phyloP scores from a whole-genome alignment of 768 basidiomycete species.

The Pleurotus citrinopileatus region DNA sequence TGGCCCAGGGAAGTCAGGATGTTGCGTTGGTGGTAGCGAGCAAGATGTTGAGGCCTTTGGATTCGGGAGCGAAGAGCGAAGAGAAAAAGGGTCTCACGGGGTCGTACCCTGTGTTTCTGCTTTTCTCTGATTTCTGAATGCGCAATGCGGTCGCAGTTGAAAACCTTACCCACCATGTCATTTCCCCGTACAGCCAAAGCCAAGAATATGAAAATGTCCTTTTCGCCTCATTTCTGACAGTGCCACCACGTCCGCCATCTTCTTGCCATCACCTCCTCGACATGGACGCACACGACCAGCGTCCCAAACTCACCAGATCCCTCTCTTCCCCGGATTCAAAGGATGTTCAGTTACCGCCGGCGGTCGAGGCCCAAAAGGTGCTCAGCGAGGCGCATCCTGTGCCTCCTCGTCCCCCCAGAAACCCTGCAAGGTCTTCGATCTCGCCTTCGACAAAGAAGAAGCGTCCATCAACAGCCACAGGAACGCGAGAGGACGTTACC shows the following conservation, averaged over 20 bases:
- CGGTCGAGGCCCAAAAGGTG: constrained; percentile 4
- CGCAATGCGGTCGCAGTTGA: constrained; percentile 6
- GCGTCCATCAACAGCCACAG: constrained; percentile 24
- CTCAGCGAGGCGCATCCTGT: neutral
- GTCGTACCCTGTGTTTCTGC: constrained; percentile 1
- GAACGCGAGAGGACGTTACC: constrained; percentile 33
- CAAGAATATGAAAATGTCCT: too few species aligned
- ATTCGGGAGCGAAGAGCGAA: too few species aligned
- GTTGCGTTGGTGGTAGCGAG: too few species aligned
- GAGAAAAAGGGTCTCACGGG: neutral
- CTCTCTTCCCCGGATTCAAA: constrained; percentile 1
- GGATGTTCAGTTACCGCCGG: neutral
- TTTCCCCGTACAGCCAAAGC: constrained; percentile 1
- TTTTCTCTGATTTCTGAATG: constrained; percentile 2
- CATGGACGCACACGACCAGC: constrained; percentile 8
- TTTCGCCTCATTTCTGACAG: neutral
- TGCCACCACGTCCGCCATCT: neutral
- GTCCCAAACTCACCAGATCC: constrained; percentile 6
- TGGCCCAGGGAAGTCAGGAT: too few species aligned
- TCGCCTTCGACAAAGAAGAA: constrained; percentile 1
- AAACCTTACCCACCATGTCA: neutral
- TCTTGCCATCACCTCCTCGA: neutral
- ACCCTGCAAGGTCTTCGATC: neutral
- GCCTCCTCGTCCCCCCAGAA: constrained; percentile 7
- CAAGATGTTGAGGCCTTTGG: too few species aligned